These are phyloP conservation scores for Meira nashicola DNA, from an alignment of 1,284 basidiomycete species.

Conservation along the genomic window DNA sequence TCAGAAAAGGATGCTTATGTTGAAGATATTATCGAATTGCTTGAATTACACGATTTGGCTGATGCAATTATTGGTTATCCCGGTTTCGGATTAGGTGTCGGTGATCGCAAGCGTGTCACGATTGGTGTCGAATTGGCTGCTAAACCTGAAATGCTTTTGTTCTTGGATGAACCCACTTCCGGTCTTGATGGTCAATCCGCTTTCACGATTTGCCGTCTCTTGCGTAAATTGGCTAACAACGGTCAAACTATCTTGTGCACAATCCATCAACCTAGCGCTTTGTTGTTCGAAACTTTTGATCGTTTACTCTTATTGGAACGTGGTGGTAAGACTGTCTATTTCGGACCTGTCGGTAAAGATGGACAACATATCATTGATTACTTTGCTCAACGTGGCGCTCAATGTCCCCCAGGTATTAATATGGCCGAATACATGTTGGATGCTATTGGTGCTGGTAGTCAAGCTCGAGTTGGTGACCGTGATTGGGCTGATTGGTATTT, in stretches of 20 bases:
- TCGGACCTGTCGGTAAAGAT: slow-evolving; percentile 60
- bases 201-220: slow-evolving; percentile 75
- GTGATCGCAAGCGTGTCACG: slow-evolving; percentile 67
- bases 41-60: slow-evolving; percentile 67
- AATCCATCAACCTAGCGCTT: slow-evolving; percentile 67
- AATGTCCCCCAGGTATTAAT: slow-evolving; percentile 57
- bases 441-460: slow-evolving; percentile 52
- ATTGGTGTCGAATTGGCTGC: slow-evolving; percentile 72
- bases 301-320: slow-evolving; percentile 55
- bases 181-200: slow-evolving; percentile 84
- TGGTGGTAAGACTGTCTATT: slow-evolving; percentile 58
- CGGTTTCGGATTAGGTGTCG: slow-evolving; percentile 58
- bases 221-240: slow-evolving; percentile 72
- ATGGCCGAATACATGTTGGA: slow-evolving; percentile 58
- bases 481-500: slow-evolving; percentile 53
- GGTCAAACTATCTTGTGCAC: slow-evolving; percentile 65
- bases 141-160: slow-evolving; percentile 67
- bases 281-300: slow-evolving; percentile 65
- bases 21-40: slow-evolving; percentile 71
- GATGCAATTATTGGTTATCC: slow-evolving; percentile 65
- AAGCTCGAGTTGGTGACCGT: slow-evolving; percentile 45
- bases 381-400: slow-evolving; percentile 59
- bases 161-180: slow-evolving; percentile 59
- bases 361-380: slow-evolving; percentile 58
- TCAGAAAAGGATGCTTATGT: slow-evolving; percentile 76